Evolutionary conservation across 805 yeast species (phyloP), one percentile per base, ranked within the genome.

Genomic region (Priceomyces medius): DNA sequence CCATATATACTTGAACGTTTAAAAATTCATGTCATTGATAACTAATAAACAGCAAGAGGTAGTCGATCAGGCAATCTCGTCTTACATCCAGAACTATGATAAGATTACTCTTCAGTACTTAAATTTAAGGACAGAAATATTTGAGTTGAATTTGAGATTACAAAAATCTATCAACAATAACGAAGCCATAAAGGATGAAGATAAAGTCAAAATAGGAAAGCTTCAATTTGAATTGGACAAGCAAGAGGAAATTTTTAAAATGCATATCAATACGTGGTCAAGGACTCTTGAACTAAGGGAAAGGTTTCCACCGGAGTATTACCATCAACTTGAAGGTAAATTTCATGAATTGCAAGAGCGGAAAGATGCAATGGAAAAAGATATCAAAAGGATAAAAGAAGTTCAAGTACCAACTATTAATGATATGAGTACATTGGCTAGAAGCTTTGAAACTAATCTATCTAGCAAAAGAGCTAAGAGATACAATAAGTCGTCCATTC

Each of bases 341-440:
- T 53, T 51, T 31, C 56, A 52, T 12, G 44, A 43, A 6, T 47
- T 69, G 9, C 19, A 46, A 3, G 35, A 26, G 3, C 43, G 48
- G 14, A 52, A 59, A 31, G 33, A 44, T 3, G 28, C 23, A 3
- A 37, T 58, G 3, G 38, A 49, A 10, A 45, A 46, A 16, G 57
- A 56, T 21, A 58, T 64, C 7, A 49, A 49, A n/a, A 49, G 55
- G 13, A 53, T 67, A 27, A 53, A 48, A 28, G 52, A 54, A 8
- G 54, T 56, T 6, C 66, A 68, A 41, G 55, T 64, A 37, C 76
- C 74, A 2, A 44, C 65, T 9, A 48, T 70, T 18, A 66, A 63
- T 20, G 54, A 66, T 36, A 64, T 68, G 61, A 50, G 50, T n/a
- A 16, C 27, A 6, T 46, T 67, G 35, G 53, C 55, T 3, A 43